Evolutionary conservation across 2,329 filamentous ascomycete genomes (phyloP).

Genomic region (Hypoxylon sp.): DNA sequence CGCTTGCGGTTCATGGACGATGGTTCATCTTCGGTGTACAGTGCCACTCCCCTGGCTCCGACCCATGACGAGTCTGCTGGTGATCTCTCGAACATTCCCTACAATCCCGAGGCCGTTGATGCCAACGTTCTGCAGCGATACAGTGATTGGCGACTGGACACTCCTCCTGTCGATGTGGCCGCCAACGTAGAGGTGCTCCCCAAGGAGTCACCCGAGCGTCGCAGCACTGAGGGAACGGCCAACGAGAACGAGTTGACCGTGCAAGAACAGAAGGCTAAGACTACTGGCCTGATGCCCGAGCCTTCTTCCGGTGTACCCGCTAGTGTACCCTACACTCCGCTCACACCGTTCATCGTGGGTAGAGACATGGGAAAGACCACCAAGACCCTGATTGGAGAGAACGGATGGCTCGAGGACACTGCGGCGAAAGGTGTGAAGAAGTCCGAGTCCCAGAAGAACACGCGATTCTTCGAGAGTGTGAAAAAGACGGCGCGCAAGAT

Average conservation of each 20-base stretch:
- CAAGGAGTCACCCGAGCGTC: constrained; percentile 12
- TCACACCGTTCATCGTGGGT: constrained; percentile 42
- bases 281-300: constrained; percentile 13
- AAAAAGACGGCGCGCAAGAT: constrained; percentile 62
- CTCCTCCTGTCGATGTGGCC: background rate
- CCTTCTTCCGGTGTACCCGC: constrained; percentile 7
- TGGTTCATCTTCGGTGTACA: constrained; percentile 34
- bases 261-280: background rate
- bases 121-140: constrained; percentile 35
- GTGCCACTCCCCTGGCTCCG: constrained; percentile 9
- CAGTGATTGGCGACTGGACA: constrained; percentile 28
- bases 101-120: constrained; percentile 2
- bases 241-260: background rate
- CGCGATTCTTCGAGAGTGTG: constrained; percentile 38
- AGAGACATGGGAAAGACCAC: constrained; percentile 48
- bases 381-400: constrained; percentile 62
- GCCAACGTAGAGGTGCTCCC: background rate
- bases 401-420: constrained; percentile 63
- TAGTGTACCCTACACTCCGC: constrained; percentile 35
- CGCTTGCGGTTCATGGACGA: constrained; percentile 5
- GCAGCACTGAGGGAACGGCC: background rate
- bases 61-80: constrained; percentile 31
- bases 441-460: constrained; percentile 32
- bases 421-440: constrained; percentile 33
- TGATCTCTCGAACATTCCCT: constrained; percentile 27